Conservation (phyloP, 345 rosid genomes). For the Atalantia buxifolia region DNA sequence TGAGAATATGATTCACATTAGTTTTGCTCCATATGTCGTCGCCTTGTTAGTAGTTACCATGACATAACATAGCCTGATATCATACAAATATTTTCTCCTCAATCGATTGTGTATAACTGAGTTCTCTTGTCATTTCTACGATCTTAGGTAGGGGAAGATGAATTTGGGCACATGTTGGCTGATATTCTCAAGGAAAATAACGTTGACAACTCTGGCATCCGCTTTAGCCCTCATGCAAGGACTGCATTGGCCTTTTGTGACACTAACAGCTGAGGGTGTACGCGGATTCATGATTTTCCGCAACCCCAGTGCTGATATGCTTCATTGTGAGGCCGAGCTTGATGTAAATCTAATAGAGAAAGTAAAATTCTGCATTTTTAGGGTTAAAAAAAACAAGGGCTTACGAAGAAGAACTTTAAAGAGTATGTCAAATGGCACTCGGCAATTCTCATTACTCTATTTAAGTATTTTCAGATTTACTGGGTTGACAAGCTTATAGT, state of each 20-base stretch:
- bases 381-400: no score
- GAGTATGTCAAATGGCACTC: neutral
- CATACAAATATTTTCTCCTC: neutral
- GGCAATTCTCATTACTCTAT: neutral
- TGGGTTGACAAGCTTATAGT: neutral
- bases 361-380: neutral
- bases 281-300: slow-evolving; percentile 65
- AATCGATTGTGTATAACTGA: neutral
- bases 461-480: neutral
- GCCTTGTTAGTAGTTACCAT: neutral
- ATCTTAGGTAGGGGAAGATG: slow-evolving; percentile 59
- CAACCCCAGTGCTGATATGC: slow-evolving; percentile 75
- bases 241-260: slow-evolving; percentile 67
- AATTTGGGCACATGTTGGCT: slow-evolving; percentile 61
- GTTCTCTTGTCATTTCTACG: neutral
- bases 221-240: slow-evolving; percentile 54
- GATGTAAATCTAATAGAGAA: slow-evolving; percentile 35
- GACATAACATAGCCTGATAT: neutral
- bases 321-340: slow-evolving; percentile 53
- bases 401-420: neutral
- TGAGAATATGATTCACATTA: neutral
- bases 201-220: slow-evolving; percentile 47
- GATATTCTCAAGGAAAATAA: slow-evolving; percentile 52
- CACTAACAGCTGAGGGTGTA: slow-evolving; percentile 55
- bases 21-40: neutral